Evolutionary conservation across 164 flowering plant genomes (phyloP), one percentile per base, ranked within the genome.

Genomic region (Aristolochia contorta): DNA sequence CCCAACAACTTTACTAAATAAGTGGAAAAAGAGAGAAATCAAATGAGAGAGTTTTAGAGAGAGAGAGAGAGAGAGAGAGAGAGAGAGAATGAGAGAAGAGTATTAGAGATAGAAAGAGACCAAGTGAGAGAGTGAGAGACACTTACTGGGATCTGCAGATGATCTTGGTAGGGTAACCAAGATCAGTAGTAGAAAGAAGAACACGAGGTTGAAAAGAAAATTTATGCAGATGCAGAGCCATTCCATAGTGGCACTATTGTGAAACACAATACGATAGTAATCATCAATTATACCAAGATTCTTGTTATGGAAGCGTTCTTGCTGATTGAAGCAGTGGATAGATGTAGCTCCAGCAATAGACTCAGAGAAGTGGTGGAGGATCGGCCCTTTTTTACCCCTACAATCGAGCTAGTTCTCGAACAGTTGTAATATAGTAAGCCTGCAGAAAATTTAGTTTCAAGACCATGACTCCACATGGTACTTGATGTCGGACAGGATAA

Each of bases 361-460:
- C 71, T 90, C 93, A 16, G 91, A 79, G 45, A 83, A 85, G 65
- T 87, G 93, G 70, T 90, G 97, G 51, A 84, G 72, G 58, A 90
- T 74, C 23, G 91, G 97, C 61, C 89, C 77, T 71, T 79, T 88
- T 56, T 69, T 33, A 69, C 72, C 16, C 89, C 87, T 45, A 79
- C 87, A 87, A 85, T 72, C 97, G 69, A 2, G 95, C 94, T 33
- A 90, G 75, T 65, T 90, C 92, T 71, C 97, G 79, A 0, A 95
- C 90, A n/a, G 95, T 81, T 12, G 72, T 72, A 33, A 84, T 90
- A 67, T 85, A 90, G 74, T 90, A 87, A 16, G 75, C 77, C 94
- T 89, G 81, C n/a, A 69, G 23, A 37, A 59, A 46, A 59, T 54
- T 22, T 10, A 41, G 43, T 37, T 37, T 37, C 7, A 37, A 37